Evolutionary conservation across 305 asterid genomes (phyloP).

Genomic region (Fraxinus paxiana): DNA sequence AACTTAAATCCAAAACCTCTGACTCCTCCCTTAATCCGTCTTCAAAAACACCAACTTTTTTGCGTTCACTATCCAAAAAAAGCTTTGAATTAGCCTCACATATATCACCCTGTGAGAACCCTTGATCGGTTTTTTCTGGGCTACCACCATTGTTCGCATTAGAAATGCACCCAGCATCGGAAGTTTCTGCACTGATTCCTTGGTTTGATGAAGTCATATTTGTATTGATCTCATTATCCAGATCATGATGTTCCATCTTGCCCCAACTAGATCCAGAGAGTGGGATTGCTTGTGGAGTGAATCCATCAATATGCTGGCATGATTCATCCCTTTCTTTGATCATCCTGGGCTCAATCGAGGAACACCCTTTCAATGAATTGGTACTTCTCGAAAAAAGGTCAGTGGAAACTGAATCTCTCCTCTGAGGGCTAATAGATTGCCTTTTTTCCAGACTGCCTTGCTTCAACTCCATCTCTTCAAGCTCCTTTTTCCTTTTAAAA

Average conservation of each 20-base stretch:
- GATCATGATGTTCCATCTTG: slow-evolving; percentile 20
- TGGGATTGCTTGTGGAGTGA: slow-evolving; percentile 13
- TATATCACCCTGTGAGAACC: slow-evolving; percentile 27
- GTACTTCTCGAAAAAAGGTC: slow-evolving; percentile 39
- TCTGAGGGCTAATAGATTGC: slow-evolving; percentile 49
- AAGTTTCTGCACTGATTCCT: slow-evolving; percentile 23
- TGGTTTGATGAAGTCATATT: slow-evolving; percentile 18
- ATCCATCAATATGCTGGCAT: slow-evolving; percentile 15
- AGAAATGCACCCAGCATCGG: slow-evolving; percentile 31
- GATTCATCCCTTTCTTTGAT: slow-evolving; percentile 20
- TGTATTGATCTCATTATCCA: slow-evolving; percentile 17
- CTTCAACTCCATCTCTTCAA: slow-evolving; percentile 35
- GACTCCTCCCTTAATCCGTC: slow-evolving; percentile 56
- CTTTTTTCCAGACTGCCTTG: slow-evolving; percentile 51
- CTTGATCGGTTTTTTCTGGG: slow-evolving; percentile 25
- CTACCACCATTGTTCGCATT: slow-evolving; percentile 23
- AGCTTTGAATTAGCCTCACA: slow-evolving; percentile 31
- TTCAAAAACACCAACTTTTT: slow-evolving; percentile 38
- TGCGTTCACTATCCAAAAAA: slow-evolving; percentile 35
- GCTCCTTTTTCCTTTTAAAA: slow-evolving; percentile 40
- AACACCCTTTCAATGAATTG: slow-evolving; percentile 30
- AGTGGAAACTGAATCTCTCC: slow-evolving; percentile 53
- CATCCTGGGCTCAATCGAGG: slow-evolving; percentile 15
- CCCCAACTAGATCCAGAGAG: slow-evolving; percentile 7
- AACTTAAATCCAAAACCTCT: slow-evolving; percentile 69